Base-by-base conservation (phyloP, 129 eudicot species). In the carrot (Daucus carota) region DNA sequence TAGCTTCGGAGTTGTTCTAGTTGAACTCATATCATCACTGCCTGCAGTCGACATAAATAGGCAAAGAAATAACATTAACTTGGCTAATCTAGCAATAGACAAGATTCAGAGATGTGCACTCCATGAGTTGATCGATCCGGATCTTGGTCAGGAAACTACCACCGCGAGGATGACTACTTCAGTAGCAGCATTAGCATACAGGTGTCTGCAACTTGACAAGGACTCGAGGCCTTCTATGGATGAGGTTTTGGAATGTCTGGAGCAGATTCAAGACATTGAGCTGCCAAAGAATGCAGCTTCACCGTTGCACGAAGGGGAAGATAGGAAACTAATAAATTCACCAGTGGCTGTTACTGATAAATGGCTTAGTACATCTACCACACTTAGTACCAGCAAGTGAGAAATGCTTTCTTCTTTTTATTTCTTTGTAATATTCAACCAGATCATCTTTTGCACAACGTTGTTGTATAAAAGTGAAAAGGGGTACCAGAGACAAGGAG, bases 151-250 rank as follows among this genome's bases (percentile, higher is more conserved):
- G 10, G 92, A 88, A 52, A 11, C 73, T 40, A 78, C 70, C 36
- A 83, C 85, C 1, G 60, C 44, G 65, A 80, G 86, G 84, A 88
- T 85, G 92, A 81, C 87, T 67, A 83, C 75, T 22, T 73, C 75
- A 3, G 89, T 88, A n/a, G 92, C 89, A 4, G 92, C 81, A 83
- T 44, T 88, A 5, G 89, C 89, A 5, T 88, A 83, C 54, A 79
- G 72, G 60, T 88, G 92, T 62, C 66, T 88, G 86, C 92, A 88
- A 52, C 80, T 50, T 22, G 84, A 88, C 4, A 88, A 79, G 80
- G 92, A 85, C 16, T 31, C 83, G 81, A 80, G 92, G 83, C 92
- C 92, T 24, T 33, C 81, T 1, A 88, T 88, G 92, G 79, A 85
- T 26, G 92, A 82, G 67, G 87, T 88, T 8, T 60, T 83, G 70